Conservation (phyloP, 768 basidiomycete species). For the Rhizopogon sp. region DNA sequence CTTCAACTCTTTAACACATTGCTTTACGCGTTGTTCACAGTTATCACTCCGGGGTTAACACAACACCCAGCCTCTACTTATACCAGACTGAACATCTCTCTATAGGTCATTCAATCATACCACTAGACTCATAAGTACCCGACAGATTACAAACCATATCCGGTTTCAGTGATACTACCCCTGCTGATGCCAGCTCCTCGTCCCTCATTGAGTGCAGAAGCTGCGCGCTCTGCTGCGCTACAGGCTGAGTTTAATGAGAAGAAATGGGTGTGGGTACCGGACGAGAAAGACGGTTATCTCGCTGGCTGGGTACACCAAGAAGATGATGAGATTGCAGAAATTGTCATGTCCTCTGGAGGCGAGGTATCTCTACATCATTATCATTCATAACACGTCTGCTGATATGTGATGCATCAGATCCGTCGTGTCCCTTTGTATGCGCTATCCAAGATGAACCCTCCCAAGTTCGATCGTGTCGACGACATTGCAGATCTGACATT, state of each 20-base stretch:
- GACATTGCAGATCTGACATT: conserved; percentile 98
- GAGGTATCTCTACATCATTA: conserved; percentile 47
- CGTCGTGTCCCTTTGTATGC: conserved; percentile 72
- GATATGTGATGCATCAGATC: conserved; percentile 34
- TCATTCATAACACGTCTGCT: neutral
- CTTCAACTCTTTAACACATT: neutral
- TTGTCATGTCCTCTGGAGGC: conserved; percentile 79
- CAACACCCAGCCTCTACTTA: neutral
- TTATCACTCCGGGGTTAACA: neutral
- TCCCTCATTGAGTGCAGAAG: conserved; percentile 56
- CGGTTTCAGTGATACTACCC: neutral
- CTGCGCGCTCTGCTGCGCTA: conserved; percentile 79
- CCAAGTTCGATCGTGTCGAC: conserved; percentile 95
- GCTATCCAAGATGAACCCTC: conserved; percentile 95
- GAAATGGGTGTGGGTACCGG: conserved; percentile 98
- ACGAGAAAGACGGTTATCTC: conserved; percentile 87
- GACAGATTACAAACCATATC: neutral
- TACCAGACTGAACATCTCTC: neutral
- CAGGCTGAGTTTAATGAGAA: conserved; percentile 97
- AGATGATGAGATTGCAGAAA: conserved; percentile 76
- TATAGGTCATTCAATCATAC: neutral
- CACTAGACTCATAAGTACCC: neutral
- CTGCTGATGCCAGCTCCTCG: conserved; percentile 43
- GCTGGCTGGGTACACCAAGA: conserved; percentile 92
- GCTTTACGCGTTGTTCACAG: neutral